Evolutionary conservation across 768 basidiomycete genomes (phyloP), one percentile per base, ranked within the genome.

Genomic region (Mycena belliarum): DNA sequence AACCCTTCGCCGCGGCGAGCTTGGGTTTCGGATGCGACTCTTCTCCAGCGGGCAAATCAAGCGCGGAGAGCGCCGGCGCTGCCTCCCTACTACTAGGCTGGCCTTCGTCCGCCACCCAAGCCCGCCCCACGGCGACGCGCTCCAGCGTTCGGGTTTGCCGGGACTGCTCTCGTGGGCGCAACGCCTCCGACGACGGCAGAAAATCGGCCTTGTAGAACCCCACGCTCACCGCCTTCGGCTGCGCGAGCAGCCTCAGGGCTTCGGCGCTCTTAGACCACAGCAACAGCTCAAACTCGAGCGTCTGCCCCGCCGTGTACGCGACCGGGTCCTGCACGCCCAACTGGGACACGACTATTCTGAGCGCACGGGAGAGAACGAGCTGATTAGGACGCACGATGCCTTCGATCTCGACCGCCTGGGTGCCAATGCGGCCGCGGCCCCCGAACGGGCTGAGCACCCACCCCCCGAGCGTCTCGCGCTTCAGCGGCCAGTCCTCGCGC

Each of bases 401-500:
- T 23, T 63, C 62, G 20, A 63, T 29, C 44, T 63, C 62, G 23
- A 63, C 58, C 1, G 57, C 38, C n/a, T 60, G 26, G 7, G 55
- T 33, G 3, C 58, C 62, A 29, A 63, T 54, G 9, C 62, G 53
- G 6, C 62, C 62, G 14, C 62, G 46, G 5, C 62, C 62, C 6
- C 62, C 62, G 51, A 63, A 63, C n/a, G 62, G 62, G 45, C 47
- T 59, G 11, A 63, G 58, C 20, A 61, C 50, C 63, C 63, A 64
- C 11, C 63, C 63, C 7, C 63, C 63, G 10, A 64, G 23, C 6
- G 55, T 41, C 35, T 64, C 63, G 37, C 57, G 59, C 26, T 64
- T 58, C 35, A 64, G 55, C 1, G 63, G 63, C 63, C 63, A 64
- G 37, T 64, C 63, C 42, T 64, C 63, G 24, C 60, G 63, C 28